phyloP scores from a whole-genome alignment of 2,329 filamentous ascomycete genomes.

The Sporothrix inflata region DNA sequence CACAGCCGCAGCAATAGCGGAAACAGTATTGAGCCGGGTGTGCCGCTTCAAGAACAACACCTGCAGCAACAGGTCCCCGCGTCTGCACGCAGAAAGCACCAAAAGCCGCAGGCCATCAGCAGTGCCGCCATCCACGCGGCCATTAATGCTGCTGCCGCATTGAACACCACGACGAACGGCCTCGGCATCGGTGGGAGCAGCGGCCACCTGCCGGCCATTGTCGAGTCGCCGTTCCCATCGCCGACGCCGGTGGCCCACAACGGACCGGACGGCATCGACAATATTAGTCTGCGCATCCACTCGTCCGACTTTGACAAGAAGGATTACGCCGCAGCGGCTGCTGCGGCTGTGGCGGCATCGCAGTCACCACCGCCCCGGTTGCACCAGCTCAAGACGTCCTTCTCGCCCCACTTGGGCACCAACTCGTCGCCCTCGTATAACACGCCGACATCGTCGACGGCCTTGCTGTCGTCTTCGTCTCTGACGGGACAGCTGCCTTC shows the following conservation, averaged over 20 bases:
- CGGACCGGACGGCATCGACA: not conserved
- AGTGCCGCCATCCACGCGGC: not conserved
- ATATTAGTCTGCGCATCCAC: conserved; percentile 19
- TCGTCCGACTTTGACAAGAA: conserved; percentile 22
- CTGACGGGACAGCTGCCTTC: not conserved
- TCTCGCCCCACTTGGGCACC: conserved; percentile 32
- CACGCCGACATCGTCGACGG: conserved; percentile 37
- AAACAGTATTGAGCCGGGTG: not conserved
- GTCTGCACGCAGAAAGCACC: not conserved
- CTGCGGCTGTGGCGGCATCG: not conserved
- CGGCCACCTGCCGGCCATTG: conserved; percentile 28
- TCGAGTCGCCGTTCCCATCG: conserved; percentile 37
- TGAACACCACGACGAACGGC: not conserved
- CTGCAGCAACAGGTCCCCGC: not conserved
- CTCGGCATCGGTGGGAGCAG: not conserved
- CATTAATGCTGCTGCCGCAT: not conserved
- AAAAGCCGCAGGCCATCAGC: not conserved
- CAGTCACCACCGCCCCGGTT: conserved; percentile 29
- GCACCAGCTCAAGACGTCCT: conserved; percentile 36
- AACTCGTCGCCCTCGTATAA: conserved; percentile 31
- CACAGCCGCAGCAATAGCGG: conserved; percentile 14
- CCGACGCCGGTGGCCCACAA: not conserved
- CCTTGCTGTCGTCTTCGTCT: conserved; percentile 19
- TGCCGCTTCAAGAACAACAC: not conserved
- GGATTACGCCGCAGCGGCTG: not conserved